A percentile compares a stretch with the other conserved stretches of the same genome.
These are phyloP conservation scores for Lantana camara DNA, from an alignment of 257 asterid species.

Conservation along the genomic window DNA sequence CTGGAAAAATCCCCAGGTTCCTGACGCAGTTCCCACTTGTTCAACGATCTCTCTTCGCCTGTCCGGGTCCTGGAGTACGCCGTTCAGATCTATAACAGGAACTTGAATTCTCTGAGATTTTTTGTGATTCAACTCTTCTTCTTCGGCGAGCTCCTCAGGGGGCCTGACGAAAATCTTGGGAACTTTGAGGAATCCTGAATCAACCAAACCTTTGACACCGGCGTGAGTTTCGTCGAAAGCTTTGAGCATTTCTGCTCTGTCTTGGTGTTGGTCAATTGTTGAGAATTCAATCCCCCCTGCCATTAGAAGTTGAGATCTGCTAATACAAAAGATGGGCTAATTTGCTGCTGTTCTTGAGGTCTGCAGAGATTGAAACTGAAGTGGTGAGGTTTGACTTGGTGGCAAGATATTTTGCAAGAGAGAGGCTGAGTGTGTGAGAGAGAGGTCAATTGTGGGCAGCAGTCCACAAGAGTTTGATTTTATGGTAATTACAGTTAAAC, in stretches of 20 bases:
- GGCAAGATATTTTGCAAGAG: too few relatives aligned
- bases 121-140: constrained; percentile 22
- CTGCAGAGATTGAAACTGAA: too few relatives aligned
- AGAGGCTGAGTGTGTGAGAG: too few relatives aligned
- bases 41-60: constrained; percentile 33
- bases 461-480: too few relatives aligned
- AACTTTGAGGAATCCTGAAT: constrained; percentile 42
- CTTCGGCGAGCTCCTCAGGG: constrained; percentile 27
- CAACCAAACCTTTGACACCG: constrained; percentile 55
- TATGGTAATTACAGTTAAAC: too few relatives aligned
- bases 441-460: too few relatives aligned
- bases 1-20: constrained; percentile 54
- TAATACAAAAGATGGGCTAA: background rate
- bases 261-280: constrained; percentile 8
- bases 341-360: background rate
- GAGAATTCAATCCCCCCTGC: constrained; percentile 10
- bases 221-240: constrained; percentile 51
- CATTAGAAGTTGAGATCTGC: constrained; percentile 3
- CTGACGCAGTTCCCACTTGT: constrained; percentile 41
- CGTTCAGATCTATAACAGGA: constrained; percentile 53
- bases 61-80: constrained; percentile 6
- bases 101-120: constrained; percentile 20
- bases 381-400: too few relatives aligned
- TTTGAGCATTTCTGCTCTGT: constrained; percentile 35
- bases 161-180: constrained; percentile 48